These are phyloP conservation scores for Cercospora citrullina DNA, from an alignment of 2,329 filamentous ascomycete species.

Conservation along the genomic window DNA sequence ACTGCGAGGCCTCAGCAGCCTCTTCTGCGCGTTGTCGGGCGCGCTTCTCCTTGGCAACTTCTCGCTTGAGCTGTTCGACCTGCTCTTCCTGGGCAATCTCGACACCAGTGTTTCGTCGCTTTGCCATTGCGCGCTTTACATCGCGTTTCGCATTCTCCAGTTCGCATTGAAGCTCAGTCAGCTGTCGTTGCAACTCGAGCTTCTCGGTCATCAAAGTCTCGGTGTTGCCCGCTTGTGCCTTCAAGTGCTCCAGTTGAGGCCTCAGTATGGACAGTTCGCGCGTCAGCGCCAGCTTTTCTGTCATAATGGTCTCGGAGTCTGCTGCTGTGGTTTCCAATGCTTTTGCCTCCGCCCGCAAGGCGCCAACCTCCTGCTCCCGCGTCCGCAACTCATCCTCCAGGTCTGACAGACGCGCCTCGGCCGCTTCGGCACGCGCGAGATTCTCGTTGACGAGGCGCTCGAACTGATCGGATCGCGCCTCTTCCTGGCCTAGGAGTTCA, in stretches of 20 bases:
- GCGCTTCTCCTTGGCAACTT: conserved; percentile 49
- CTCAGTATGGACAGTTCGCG: conserved; percentile 60
- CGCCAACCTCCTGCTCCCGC: conserved; percentile 57
- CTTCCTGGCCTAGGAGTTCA: conserved; percentile 61
- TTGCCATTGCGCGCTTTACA: conserved; percentile 57
- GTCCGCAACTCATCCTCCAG: conserved; percentile 54
- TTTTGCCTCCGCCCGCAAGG: conserved; percentile 68
- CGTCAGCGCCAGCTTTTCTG: conserved; percentile 63
- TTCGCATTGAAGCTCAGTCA: conserved; percentile 75
- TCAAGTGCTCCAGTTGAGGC: conserved; percentile 63
- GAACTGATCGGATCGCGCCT: conserved; percentile 60
- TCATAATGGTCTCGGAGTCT: conserved; percentile 69
- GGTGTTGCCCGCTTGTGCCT: conserved; percentile 59
- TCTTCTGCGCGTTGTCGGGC: conserved; percentile 46
- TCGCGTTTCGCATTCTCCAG: conserved; percentile 79
- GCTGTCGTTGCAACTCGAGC: conserved; percentile 72
- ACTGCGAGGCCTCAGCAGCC: conserved; percentile 36
- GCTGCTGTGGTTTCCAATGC: conserved; percentile 66
- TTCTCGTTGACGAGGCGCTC: conserved; percentile 53
- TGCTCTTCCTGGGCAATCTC: conserved; percentile 47
- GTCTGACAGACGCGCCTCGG: conserved; percentile 47
- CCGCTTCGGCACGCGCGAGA: conserved; percentile 49
- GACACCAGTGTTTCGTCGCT: conserved; percentile 52
- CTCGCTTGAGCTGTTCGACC: conserved; percentile 49
- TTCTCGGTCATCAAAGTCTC: conserved; percentile 76